Conservation (phyloP, 371 early-diverging fungal genomes). For the Mortierella sp. region DNA sequence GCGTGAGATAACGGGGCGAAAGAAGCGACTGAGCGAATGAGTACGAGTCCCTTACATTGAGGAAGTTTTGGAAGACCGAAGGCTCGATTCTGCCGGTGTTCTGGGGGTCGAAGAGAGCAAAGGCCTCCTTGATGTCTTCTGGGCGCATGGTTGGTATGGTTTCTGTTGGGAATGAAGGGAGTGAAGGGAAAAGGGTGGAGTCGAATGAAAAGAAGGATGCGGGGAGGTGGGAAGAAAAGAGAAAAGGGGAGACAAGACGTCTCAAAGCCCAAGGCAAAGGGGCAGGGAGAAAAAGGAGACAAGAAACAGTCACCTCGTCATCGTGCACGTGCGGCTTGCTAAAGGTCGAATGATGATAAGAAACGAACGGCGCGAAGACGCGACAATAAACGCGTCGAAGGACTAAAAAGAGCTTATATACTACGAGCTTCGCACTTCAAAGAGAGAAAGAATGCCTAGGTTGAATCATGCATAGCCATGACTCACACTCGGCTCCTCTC, state of each 20-base stretch:
- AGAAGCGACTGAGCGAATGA: not conserved
- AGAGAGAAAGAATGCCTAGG: no score
- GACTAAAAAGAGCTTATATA: not conserved
- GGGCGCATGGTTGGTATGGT: slow-evolving; percentile 24
- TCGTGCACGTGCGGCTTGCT: not conserved
- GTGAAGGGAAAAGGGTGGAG: not conserved
- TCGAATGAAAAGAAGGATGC: not conserved
- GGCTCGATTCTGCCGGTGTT: slow-evolving; percentile 84
- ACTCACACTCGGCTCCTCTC: not conserved
- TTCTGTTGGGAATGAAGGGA: not conserved
- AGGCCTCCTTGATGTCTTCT: slow-evolving; percentile 88
- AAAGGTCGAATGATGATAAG: not conserved
- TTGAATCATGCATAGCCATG: not conserved
- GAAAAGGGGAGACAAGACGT: not conserved
- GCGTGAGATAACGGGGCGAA: not conserved
- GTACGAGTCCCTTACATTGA: slow-evolving; percentile 19
- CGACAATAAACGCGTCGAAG: not conserved
- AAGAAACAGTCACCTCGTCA: not conserved
- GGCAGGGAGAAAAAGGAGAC: no score
- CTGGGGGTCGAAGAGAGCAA: slow-evolving; percentile 90
- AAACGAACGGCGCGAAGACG: not conserved
- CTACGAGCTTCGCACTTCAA: no score
- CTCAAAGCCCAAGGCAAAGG: not conserved
- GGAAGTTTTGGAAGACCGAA: slow-evolving; percentile 75
- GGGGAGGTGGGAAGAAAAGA: not conserved